Evolutionary conservation across 2,329 filamentous ascomycete species (phyloP), one percentile per base, ranked within the genome.

Genomic region (Sclerotinia spermophila): DNA sequence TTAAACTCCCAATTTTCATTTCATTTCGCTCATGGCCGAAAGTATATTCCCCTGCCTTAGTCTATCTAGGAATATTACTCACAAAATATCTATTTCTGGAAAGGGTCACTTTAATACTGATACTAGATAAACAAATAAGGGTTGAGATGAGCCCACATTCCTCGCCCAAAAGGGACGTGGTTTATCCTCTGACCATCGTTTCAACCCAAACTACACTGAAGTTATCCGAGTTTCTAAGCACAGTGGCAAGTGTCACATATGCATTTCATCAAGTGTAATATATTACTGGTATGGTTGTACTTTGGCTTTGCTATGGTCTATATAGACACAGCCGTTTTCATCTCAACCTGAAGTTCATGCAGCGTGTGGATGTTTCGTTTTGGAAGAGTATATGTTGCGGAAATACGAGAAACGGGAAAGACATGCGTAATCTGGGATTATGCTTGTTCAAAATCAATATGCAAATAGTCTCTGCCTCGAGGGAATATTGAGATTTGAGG

Each of bases 21-120:
- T 53, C n/a, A 15, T 27, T 65, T 53, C 62, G 45, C 62, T 65
- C 45, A 65, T 65, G 62, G 45, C 62, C 62, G 45, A 65, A 65
- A 65, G 45, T 53, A 40, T 65, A 53, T 53, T 65, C 30, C 30
- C 24, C 4, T 64, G 24, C 44, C 35, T 24, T 40, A 51, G 33
- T 27, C 44, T 33, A 51, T 35, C 13, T 60, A 40, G 13, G 33
- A n/a, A 38, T 24, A n/a, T 33, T 56, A 44, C 15, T 21, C 40
- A 30, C 30, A 15, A 30, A 35, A 48, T 10, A 42, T 42, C 35
- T 60, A 60, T 42, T 56, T 17, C 30, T 56, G 53, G 53, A 56
- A 24, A 30, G 24, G 42, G n/a, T n/a, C n/a, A n/a, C 11, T 8
- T 3, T 56, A 60, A 42, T 42, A 3, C 15, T 30, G 38, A 40